A percentile compares a stretch with the other conserved stretches of the same genome.
Evolutionary conservation across 1,284 basidiomycete genomes (phyloP).

Genomic region (Sutorius eximius): DNA sequence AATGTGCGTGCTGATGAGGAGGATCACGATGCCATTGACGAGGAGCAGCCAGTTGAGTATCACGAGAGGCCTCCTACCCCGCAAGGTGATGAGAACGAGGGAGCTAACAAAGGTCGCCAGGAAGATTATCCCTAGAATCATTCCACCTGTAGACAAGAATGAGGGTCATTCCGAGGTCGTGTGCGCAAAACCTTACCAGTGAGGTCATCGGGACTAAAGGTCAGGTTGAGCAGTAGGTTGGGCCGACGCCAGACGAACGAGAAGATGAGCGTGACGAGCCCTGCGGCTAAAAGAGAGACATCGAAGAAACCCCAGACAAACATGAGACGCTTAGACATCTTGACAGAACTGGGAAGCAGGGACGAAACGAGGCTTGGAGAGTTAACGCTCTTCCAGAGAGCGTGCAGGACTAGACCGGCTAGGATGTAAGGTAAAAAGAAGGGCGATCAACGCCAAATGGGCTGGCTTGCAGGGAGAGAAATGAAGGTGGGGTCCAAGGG

Average conservation of each 20-base stretch:
- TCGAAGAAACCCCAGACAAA: constrained; percentile 71
- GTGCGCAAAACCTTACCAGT: constrained; percentile 47
- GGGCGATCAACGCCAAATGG: constrained; percentile 32
- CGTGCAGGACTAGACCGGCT: constrained; percentile 28
- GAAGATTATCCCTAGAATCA: constrained; percentile 66
- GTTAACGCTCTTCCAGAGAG: constrained; percentile 27
- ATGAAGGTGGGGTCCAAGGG: background rate
- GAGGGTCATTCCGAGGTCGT: background rate
- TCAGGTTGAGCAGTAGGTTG: constrained; percentile 68
- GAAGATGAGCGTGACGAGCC: constrained; percentile 59
- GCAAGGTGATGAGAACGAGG: constrained; percentile 66
- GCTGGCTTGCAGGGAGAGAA: constrained; percentile 23
- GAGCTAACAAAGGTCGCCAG: constrained; percentile 70
- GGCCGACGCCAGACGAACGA: constrained; percentile 69
- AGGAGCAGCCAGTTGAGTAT: constrained; percentile 74
- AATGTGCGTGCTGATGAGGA: constrained; percentile 65
- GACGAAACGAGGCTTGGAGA: background rate
- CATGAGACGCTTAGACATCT: constrained; percentile 67
- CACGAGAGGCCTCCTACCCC: constrained; percentile 63
- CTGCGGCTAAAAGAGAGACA: constrained; percentile 67
- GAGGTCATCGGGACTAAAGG: constrained; percentile 57
- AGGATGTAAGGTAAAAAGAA: constrained; percentile 7
- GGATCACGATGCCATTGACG: constrained; percentile 54
- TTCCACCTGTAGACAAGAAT: constrained; percentile 53
- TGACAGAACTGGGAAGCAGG: background rate